Evolutionary conservation across 1,139 yeast genomes (phyloP).

Genomic region (Scheffersomyces titani): DNA sequence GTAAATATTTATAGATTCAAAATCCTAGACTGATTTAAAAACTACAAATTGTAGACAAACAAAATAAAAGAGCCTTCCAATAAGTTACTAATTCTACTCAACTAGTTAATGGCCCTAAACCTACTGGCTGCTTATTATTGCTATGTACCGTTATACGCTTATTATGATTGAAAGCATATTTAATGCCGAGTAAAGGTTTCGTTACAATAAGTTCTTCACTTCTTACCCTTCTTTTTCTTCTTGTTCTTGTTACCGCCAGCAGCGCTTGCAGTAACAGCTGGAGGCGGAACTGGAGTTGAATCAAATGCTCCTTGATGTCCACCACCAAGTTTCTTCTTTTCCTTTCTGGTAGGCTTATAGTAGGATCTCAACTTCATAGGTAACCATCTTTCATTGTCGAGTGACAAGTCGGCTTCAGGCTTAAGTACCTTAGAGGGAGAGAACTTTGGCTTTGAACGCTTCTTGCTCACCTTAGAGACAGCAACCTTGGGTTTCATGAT

Average conservation of each 20-base stretch:
- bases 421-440: conserved; percentile 38
- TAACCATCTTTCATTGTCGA: conserved; percentile 79
- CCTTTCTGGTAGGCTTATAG: conserved; percentile 74
- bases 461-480: conserved; percentile 22
- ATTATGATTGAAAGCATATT: neutral
- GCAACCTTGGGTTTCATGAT: conserved; percentile 2
- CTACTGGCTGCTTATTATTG: neutral
- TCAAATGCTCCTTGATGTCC: conserved; percentile 70
- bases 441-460: conserved; percentile 32
- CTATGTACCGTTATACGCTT: neutral
- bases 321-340: conserved; percentile 59
- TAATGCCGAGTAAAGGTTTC: neutral
- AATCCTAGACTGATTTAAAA: neutral
- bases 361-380: conserved; percentile 83
- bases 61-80: neutral
- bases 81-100: neutral
- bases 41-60: neutral
- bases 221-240: conserved; percentile 54
- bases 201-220: conserved; percentile 15
- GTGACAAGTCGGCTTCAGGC: conserved; percentile 28
- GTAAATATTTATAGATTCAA: neutral
- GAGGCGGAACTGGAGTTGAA: conserved; percentile 17
- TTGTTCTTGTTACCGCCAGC: conserved; percentile 37
- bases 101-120: neutral
- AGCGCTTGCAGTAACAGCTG: conserved; percentile 20